Evolutionary conservation across 768 basidiomycete genomes (phyloP).

Genomic region (Lactarius sanguifluus): DNA sequence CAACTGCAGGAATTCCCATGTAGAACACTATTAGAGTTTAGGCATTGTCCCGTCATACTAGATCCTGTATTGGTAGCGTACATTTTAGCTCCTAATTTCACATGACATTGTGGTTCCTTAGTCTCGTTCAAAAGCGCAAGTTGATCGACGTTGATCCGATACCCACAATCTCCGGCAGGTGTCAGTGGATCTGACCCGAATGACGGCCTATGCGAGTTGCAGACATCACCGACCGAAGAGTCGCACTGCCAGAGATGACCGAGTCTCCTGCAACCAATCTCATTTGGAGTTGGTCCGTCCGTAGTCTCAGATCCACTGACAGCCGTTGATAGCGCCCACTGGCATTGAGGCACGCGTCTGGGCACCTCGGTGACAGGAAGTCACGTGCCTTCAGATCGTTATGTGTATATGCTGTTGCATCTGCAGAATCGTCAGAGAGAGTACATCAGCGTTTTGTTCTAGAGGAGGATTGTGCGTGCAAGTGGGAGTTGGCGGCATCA

Average conservation of each 20-base stretch:
- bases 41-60: neutral
- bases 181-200: neutral
- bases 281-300: neutral
- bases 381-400: too few species aligned
- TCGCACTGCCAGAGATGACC: neutral
- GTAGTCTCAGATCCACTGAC: too few species aligned
- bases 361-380: too few species aligned
- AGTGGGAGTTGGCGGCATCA: too few species aligned
- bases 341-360: too few species aligned
- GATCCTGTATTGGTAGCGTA: neutral
- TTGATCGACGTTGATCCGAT: neutral
- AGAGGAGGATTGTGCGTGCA: too few species aligned
- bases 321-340: too few species aligned
- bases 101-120: neutral
- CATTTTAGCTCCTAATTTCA: neutral
- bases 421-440: too few species aligned
- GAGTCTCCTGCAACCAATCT: neutral
- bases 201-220: neutral
- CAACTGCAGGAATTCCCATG: neutral
- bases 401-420: too few species aligned
- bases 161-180: neutral
- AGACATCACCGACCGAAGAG: too few species aligned
- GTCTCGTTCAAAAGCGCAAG: neutral
- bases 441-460: too few species aligned
- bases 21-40: neutral